A percentile compares a stretch with the other conserved stretches of the same genome.
Conservation (phyloP, 495 filamentous ascomycete species). For the Penicillium desertorum region DNA sequence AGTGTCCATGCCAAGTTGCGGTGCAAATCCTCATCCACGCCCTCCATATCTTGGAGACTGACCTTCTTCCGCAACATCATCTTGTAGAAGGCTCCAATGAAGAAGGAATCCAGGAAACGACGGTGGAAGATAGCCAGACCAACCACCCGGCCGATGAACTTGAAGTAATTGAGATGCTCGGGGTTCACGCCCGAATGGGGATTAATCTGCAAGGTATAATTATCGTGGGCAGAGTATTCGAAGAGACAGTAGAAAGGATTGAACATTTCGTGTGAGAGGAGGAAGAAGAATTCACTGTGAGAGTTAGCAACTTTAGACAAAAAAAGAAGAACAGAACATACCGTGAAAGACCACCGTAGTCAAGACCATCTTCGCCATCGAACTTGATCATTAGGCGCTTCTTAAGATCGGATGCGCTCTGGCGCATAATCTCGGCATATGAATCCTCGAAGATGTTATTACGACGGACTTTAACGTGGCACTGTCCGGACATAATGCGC, state of each 20-base stretch:
- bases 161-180: slow-evolving; percentile 99
- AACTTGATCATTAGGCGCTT: slow-evolving; percentile 99
- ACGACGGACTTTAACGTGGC: slow-evolving; percentile 95
- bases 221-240: slow-evolving; percentile 99
- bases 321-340: slow-evolving; percentile 30
- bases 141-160: slow-evolving; percentile 98
- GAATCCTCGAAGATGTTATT: slow-evolving; percentile 98
- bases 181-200: slow-evolving; percentile 99
- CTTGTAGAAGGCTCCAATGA: slow-evolving; percentile 99
- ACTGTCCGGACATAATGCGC: slow-evolving; percentile 92
- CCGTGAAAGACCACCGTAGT: slow-evolving; percentile 96
- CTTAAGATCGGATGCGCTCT: slow-evolving; percentile 94
- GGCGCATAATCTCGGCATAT: slow-evolving; percentile 96
- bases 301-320: slow-evolving; percentile 25
- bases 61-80: slow-evolving; percentile 98
- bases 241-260: slow-evolving; percentile 99
- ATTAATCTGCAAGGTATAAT: slow-evolving; percentile 99
- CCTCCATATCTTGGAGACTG: slow-evolving; percentile 92
- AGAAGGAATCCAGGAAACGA: slow-evolving; percentile 97
- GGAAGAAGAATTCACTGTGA: slow-evolving; percentile 95
- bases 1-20: slow-evolving; percentile 93
- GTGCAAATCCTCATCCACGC: slow-evolving; percentile 96
- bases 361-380: slow-evolving; percentile 95
- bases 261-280: slow-evolving; percentile 99
- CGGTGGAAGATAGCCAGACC: slow-evolving; percentile 98